Evolutionary conservation across 768 basidiomycete species (phyloP), one percentile per base, ranked within the genome.

Genomic region (Trametes coccinea): DNA sequence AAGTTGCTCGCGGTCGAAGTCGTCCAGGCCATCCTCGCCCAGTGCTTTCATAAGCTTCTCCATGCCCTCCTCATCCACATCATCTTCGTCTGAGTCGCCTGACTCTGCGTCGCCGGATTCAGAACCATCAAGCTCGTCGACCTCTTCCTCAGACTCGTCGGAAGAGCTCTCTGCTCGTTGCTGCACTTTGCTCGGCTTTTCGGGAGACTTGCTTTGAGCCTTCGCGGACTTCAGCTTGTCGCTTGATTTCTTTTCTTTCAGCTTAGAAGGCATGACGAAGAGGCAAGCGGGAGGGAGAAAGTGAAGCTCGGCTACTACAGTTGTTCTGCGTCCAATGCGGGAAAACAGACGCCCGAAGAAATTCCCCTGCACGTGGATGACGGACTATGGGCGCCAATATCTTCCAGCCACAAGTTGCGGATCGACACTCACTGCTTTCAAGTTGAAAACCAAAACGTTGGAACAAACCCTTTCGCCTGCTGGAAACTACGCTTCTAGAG

Each of bases 21-120:
- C 87, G 67, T 88, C 83, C 60, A 89, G 70, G 1, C 82, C 85
- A 62, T 89, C 84, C 22, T 88, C 87, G 11, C 86, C 87, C 30
- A 87, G 71, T 9, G 83, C 78, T 14, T 79, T 77, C 75, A 86
- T 79, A 4, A 87, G 75, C 48, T 80, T 74, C 66, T 79, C 75
- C 80, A 85, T 81, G n/a, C 84, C 86, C 66, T 79, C 78, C 63
- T 83, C 80, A 65, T 85, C 82, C 5, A 85, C 75, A 30, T 78
- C 83, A 47, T 82, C 83, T 48, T 82, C 77, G 30, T 72, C 72
- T 30, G 68, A 70, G 5, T 72, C 70, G 13, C 67, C 60, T 17
- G 55, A 48, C 2, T 61, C 66, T 17, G 50, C 62, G 3, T 37
- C 39, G 4, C 62, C 65, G 27, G 62, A 62, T n/a, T 61, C 63